Conservation (phyloP, 75 land plant species). For the Selaginella tamariscina region DNA sequence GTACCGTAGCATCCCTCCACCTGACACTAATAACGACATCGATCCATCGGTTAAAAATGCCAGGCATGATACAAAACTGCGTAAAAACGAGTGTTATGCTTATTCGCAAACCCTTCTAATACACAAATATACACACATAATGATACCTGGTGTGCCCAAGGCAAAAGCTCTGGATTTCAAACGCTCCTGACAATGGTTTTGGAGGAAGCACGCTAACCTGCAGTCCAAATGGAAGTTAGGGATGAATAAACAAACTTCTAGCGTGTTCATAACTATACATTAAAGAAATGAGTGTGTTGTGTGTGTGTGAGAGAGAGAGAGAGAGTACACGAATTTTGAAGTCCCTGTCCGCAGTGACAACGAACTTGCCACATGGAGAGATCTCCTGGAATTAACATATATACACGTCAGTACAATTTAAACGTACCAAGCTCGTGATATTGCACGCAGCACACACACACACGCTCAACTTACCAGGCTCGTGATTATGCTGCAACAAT, state of each 20-base stretch:
- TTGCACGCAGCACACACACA: too few species aligned
- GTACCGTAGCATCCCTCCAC: constrained; percentile 13
- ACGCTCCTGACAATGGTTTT: constrained; percentile 25
- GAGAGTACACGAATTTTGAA: constrained; percentile 95
- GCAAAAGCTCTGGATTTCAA: constrained; percentile 28
- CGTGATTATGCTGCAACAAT: constrained; percentile 95
- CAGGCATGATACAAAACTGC: constrained; percentile 10
- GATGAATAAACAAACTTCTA: constrained; percentile 4
- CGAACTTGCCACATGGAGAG: constrained; percentile 57
- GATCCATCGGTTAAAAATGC: constrained; percentile 1
- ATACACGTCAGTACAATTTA: neutral
- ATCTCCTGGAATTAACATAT: constrained; percentile 34
- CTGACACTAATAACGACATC: neutral
- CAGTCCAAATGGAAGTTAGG: neutral
- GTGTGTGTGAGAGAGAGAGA: too few species aligned
- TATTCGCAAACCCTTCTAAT: too few species aligned
- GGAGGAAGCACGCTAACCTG: constrained; percentile 29
- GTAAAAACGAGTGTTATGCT: neutral
- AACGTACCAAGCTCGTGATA: too few species aligned
- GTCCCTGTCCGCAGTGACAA: constrained; percentile 78
- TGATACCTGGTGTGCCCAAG: constrained; percentile 34
- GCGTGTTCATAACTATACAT: too few species aligned
- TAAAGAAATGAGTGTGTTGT: too few species aligned
- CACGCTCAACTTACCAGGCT: constrained; percentile 64
- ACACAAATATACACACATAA: neutral